Evolutionary conservation across 1,139 yeast species (phyloP).

Genomic region (Hansenula lynferdii): DNA sequence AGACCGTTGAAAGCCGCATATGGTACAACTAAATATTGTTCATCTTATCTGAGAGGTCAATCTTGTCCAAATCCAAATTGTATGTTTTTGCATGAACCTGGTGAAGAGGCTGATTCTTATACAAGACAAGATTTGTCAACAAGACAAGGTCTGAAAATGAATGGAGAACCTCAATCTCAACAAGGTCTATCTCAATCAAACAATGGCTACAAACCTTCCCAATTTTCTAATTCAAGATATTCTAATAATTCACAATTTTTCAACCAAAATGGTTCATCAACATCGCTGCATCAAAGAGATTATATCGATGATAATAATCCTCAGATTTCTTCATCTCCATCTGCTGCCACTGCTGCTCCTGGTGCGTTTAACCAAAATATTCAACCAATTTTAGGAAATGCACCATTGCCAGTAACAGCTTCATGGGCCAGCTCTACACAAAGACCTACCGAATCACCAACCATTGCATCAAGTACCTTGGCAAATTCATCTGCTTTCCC

Average conservation of each 20-base stretch:
- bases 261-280: conserved; percentile 9
- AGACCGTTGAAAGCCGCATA: conserved; percentile 86
- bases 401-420: conserved; percentile 27
- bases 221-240: conserved; percentile 20
- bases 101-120: conserved; percentile 97
- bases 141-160: conserved; percentile 66
- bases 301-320: conserved; percentile 29
- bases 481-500: conserved; percentile 65
- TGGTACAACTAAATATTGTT: conserved; percentile 98
- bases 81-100: conserved; percentile 99
- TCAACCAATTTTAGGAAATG: conserved; percentile 15
- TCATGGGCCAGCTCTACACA: conserved; percentile 36
- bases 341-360: too few species aligned
- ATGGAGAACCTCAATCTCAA: conserved; percentile 25
- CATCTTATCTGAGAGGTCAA: conserved; percentile 90
- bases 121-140: conserved; percentile 90
- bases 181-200: conserved; percentile 9
- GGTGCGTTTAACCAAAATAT: too few species aligned
- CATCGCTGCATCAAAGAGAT: not conserved
- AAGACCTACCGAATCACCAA: conserved; percentile 23
- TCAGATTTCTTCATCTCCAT: too few species aligned
- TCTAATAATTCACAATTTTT: conserved; percentile 5
- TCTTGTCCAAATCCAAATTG: conserved; percentile 98
- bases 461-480: conserved; percentile 35
- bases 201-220: not conserved